A percentile compares a stretch with the other conserved stretches of the same genome.
Evolutionary conservation across 371 early-diverging fungal genomes (phyloP).

Genomic region (Entomophthora muscae): DNA sequence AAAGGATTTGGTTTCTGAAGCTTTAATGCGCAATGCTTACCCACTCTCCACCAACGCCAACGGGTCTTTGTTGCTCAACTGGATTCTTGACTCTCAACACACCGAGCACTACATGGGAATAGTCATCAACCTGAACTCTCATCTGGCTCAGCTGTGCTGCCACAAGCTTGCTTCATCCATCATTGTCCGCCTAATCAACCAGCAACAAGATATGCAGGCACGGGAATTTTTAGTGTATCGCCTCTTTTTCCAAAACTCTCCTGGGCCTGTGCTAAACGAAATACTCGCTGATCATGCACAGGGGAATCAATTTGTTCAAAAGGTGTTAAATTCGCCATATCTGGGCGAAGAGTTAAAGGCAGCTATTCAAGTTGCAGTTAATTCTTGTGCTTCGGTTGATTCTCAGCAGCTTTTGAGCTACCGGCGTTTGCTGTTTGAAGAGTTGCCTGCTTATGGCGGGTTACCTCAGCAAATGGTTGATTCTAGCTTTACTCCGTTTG

Average conservation of each 20-base stretch:
- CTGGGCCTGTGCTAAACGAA: slow-evolving; percentile 36
- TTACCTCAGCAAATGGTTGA: neutral
- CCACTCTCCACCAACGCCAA: slow-evolving; percentile 78
- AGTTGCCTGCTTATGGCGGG: neutral
- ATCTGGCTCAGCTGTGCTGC: slow-evolving; percentile 53
- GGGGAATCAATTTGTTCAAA: slow-evolving; percentile 66
- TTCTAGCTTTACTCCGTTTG: neutral
- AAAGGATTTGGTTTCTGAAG: slow-evolving; percentile 66
- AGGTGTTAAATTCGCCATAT: slow-evolving; percentile 62
- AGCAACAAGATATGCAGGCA: slow-evolving; percentile 67
- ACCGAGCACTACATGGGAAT: slow-evolving; percentile 57
- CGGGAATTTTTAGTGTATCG: slow-evolving; percentile 61
- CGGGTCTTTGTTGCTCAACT: slow-evolving; percentile 75
- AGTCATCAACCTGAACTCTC: slow-evolving; percentile 18
- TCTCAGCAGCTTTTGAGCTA: neutral
- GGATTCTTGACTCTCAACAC: slow-evolving; percentile 79
- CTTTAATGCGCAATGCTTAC: slow-evolving; percentile 61
- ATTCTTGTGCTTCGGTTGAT: neutral
- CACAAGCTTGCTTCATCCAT: slow-evolving; percentile 83
- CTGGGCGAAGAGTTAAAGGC: slow-evolving; percentile 19
- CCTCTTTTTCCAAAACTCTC: slow-evolving; percentile 31
- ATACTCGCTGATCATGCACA: slow-evolving; percentile 62
- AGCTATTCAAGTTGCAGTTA: neutral
- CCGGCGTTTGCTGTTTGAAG: neutral
- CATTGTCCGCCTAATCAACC: slow-evolving; percentile 73